Base-by-base conservation (phyloP, 306 rosid species). In the Inga leiocalycina region DNA sequence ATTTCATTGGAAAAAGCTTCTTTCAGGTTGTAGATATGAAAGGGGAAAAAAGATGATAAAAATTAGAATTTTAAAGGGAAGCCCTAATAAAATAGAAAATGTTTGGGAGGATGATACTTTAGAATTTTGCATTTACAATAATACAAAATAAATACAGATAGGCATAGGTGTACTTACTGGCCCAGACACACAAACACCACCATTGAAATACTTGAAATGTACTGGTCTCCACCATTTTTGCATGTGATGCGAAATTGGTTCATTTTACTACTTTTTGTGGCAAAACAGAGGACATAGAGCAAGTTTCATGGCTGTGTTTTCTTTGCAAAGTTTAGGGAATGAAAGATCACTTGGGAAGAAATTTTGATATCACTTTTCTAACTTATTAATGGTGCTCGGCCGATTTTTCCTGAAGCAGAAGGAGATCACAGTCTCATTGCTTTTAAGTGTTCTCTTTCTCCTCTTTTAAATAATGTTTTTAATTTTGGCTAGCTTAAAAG, bases 11-110 rank as follows among this genome's bases (percentile, higher is more conserved):
- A 44, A 39, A 27, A 67, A 41, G 48, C 39, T 49, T 44, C 45
- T 71, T 46, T 12, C 44, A 37, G 24, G 66, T 34, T 78, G 54
- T 54, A 37, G 46, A 82, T 44, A 69, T 70, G 51, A 68, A 68
- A 49, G 59, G 41, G 51, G 13, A 48, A 30, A 34, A 30, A 17
- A 3, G 2, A 44, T 44, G 11, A 35, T 4, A 35, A 35, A 4
- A 4, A 35, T 35, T 4, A 35, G 5, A 49, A 1, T 15, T 44
- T 22, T 17, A 37, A 69, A 12, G 20, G 7, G 27, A n/a, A 10
- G 4, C 78, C 41, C 62, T 22, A 10, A 14, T 46, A 35, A 46
- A 77, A 70, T 32, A 49, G 30, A 39, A 54, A 64, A 30, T 19
- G 34, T 8, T 34, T 15, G 7, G 46, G 82, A 46, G 30, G 67